Conservation (phyloP, 78 protist species). For the Protostelium mycophagum region DNA sequence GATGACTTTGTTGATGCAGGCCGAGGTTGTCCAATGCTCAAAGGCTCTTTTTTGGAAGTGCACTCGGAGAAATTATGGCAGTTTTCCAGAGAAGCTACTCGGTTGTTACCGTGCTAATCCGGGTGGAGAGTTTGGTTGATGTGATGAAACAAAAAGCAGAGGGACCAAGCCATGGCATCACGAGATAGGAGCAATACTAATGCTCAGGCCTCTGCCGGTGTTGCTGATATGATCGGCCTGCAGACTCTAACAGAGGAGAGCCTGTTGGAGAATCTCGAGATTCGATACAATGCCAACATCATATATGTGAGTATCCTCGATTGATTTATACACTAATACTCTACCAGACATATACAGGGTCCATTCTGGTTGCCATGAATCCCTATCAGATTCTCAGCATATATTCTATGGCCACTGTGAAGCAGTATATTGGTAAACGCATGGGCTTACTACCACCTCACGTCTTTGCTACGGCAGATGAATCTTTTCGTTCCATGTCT, state of each 20-base stretch:
- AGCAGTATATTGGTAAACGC: conserved; percentile 59
- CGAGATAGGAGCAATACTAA: too few relatives aligned
- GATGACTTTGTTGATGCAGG: too few relatives aligned
- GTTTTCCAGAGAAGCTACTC: too few relatives aligned
- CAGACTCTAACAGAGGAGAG: conserved; percentile 62
- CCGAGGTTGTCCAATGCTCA: too few relatives aligned
- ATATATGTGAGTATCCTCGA: conserved; percentile 46
- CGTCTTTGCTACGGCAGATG: conserved; percentile 78
- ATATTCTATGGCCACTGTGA: conserved; percentile 68
- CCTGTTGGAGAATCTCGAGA: conserved; percentile 53
- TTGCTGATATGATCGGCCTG: conserved; percentile 78
- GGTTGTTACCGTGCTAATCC: too few relatives aligned
- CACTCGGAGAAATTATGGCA: too few relatives aligned
- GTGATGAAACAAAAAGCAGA: too few relatives aligned
- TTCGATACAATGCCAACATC: conserved; percentile 45
- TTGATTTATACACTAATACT: neutral
- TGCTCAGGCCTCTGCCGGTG: conserved; percentile 35
- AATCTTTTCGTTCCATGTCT: conserved; percentile 78
- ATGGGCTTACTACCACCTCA: conserved; percentile 73
- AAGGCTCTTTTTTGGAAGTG: too few relatives aligned
- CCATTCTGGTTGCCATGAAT: conserved; percentile 79
- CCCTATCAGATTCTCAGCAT: conserved; percentile 81
- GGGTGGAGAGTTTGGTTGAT: too few relatives aligned
- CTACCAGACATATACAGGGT: conserved; percentile 59
- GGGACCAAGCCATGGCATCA: too few relatives aligned